Percentiles rank a stretch among this genome's conserved stretches.
Evolutionary conservation across 2,329 filamentous ascomycete genomes (phyloP).

Genomic region (Coccinonectria pachysandricola): DNA sequence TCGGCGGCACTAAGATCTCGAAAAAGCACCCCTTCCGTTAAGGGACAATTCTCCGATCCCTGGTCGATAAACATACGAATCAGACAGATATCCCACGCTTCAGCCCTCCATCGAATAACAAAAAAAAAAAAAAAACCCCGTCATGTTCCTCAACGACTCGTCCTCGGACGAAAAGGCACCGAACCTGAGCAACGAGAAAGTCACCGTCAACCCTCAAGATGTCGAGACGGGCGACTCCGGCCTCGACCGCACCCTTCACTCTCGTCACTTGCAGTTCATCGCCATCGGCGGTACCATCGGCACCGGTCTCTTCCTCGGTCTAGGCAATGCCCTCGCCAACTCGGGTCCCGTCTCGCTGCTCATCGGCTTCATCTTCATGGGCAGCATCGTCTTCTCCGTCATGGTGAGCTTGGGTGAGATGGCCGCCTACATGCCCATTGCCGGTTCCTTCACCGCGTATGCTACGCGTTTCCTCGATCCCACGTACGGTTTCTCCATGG

Average conservation of each 20-base stretch:
- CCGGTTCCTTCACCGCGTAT: slow-evolving; percentile 68
- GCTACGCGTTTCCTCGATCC: slow-evolving; percentile 65
- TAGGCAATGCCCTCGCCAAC: slow-evolving; percentile 49
- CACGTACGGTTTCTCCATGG: slow-evolving; percentile 65
- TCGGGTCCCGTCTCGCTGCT: slow-evolving; percentile 57
- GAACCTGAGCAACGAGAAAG: slow-evolving; percentile 7
- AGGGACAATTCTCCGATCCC: no score
- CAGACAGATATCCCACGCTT: no score
- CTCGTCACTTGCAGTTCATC: slow-evolving; percentile 39
- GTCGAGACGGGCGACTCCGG: slow-evolving; percentile 27
- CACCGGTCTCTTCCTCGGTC: slow-evolving; percentile 63
- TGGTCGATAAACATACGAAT: no score
- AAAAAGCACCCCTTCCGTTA: no score
- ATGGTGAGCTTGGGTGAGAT: slow-evolving; percentile 65
- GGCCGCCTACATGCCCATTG: slow-evolving; percentile 66
- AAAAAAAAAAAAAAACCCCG: neutral
- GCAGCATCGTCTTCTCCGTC: slow-evolving; percentile 62
- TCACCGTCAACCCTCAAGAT: no score
- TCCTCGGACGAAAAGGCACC: slow-evolving; percentile 16
- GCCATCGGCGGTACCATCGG: slow-evolving; percentile 55
- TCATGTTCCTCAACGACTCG: slow-evolving; percentile 13
- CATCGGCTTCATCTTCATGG: slow-evolving; percentile 60
- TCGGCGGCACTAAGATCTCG: no score
- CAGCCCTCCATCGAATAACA: no score
- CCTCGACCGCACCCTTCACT: slow-evolving; percentile 27